phyloP scores from a whole-genome alignment of 768 basidiomycete species.

The Pulveroboletus sp. region DNA sequence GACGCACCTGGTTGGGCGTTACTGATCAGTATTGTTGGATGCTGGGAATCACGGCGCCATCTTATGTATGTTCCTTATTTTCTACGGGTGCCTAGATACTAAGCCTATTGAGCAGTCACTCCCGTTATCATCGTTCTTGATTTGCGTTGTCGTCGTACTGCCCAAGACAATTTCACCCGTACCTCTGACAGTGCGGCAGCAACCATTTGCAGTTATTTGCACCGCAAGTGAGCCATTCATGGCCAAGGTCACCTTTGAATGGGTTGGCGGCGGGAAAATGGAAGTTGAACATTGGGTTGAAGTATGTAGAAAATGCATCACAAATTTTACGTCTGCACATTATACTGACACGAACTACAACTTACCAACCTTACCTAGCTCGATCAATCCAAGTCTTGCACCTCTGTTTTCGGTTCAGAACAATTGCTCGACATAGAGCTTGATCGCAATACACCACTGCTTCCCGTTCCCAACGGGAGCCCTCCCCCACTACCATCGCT shows the following conservation, averaged over 20 bases:
- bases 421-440: constrained; percentile 49
- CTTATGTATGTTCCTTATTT: constrained; percentile 37
- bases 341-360: not conserved
- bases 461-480: constrained; percentile 24
- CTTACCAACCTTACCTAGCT: constrained; percentile 30
- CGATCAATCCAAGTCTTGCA: constrained; percentile 35
- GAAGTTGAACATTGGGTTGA: constrained; percentile 52
- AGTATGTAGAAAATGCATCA: constrained; percentile 26
- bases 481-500: constrained; percentile 25
- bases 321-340: not conserved
- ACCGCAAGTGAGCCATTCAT: constrained; percentile 44
- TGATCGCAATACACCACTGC: constrained; percentile 38
- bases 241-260: constrained; percentile 37
- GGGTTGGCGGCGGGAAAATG: constrained; percentile 40
- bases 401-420: constrained; percentile 42
- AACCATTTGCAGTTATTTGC: constrained; percentile 39
- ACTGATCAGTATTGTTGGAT: constrained; percentile 46
- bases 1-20: constrained; percentile 22
- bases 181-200: constrained; percentile 31
- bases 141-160: constrained; percentile 35
- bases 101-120: constrained; percentile 20
- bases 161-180: constrained; percentile 29
- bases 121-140: constrained; percentile 30
- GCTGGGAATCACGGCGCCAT: constrained; percentile 40
- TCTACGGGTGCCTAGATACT: not conserved